Evolutionary conservation across 352 stramenopile genomes (phyloP), one percentile per base, ranked within the genome.

Genomic region (Blastocystis sp.): DNA sequence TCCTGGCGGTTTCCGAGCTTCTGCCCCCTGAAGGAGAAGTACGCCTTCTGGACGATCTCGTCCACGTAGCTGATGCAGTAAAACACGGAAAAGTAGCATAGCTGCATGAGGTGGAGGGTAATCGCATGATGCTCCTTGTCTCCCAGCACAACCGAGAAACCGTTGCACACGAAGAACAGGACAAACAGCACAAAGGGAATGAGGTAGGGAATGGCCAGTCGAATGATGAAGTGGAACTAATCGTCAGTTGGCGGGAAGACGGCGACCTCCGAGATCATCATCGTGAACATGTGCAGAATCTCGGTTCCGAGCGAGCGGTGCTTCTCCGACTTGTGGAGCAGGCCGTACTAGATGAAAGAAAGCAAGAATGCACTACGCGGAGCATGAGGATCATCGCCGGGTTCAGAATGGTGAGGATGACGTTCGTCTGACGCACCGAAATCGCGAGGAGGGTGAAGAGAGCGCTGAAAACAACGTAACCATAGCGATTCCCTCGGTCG

Each of bases 341-440:
- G 28, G 4, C 69, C 69, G 40, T 79, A 79, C 24, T 38, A 65
- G 10, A 24, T 10, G 21, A 28, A 24, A 65, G 6, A 7, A 14
- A 57, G 48, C 6, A 57, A 17, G 48, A 57, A 17, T 17, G 48
- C 14, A 65, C 24, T 10, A 65, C 19, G 9, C 69, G 69, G 14
- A 61, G 69, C 28, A 79, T 34, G 21, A 79, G 24, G 28, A 79
- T 60, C 4, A 79, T 19, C 6, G 57, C 57, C 43, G 69, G 69
- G 38, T 79, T 79, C 69, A 79, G 28, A 2, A 79, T 43, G 2
- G 69, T 40, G 11, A 79, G 42, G 3, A 95, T 89, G 57, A 95
- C 94, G 62, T 95, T 95, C 3, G 93, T 95, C 77, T 95, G 93
- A 1, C 93, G 93, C 60, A 95, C 94, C 24, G 93, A 76, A 43